These are phyloP conservation scores for Xylaria digitata DNA, from an alignment of 2,329 filamentous ascomycete species.

Conservation along the genomic window DNA sequence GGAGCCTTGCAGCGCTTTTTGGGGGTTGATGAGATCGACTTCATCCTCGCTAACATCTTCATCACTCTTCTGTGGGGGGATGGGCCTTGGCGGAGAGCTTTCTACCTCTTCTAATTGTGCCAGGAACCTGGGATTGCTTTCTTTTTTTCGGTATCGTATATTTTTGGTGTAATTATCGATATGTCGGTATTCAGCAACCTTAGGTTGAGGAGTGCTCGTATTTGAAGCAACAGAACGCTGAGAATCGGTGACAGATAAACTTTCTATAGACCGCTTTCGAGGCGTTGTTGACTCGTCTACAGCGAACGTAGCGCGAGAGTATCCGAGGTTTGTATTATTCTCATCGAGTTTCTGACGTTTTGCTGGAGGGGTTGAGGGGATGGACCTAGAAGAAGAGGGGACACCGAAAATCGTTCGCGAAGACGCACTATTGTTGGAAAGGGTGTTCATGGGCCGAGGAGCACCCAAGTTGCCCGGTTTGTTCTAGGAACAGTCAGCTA, in stretches of 20 bases:
- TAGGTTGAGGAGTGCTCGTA: conserved; percentile 22
- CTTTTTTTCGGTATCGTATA: conserved; percentile 17
- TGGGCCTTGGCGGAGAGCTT: background rate
- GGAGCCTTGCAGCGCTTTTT: background rate
- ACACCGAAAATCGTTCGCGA: conserved; percentile 7
- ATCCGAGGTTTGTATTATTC: conserved; percentile 5
- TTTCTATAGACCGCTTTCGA: conserved; percentile 41
- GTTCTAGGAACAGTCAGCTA: conserved; percentile 26
- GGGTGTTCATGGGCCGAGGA: conserved; percentile 42
- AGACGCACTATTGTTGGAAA: conserved; percentile 37
- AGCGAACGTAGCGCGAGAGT: conserved; percentile 38
- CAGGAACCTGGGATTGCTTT: background rate
- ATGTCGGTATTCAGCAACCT: conserved; percentile 34
- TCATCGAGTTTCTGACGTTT: conserved; percentile 43
- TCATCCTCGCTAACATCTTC: conserved; percentile 32
- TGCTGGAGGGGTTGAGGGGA: conserved; percentile 31
- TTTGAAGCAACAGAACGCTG: conserved; percentile 38
- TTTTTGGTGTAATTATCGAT: conserved; percentile 13
- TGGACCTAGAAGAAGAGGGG: conserved; percentile 18
- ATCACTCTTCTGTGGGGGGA: background rate
- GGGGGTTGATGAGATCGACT: conserved; percentile 24
- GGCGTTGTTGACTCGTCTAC: conserved; percentile 13
- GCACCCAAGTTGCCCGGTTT: conserved; percentile 34
- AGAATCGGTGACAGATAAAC: conserved; percentile 39
- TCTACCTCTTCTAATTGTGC: conserved; percentile 5